Conservation (phyloP, 2,329 filamentous ascomycete genomes). For the Xenosphaeropsis pyriputrescens region DNA sequence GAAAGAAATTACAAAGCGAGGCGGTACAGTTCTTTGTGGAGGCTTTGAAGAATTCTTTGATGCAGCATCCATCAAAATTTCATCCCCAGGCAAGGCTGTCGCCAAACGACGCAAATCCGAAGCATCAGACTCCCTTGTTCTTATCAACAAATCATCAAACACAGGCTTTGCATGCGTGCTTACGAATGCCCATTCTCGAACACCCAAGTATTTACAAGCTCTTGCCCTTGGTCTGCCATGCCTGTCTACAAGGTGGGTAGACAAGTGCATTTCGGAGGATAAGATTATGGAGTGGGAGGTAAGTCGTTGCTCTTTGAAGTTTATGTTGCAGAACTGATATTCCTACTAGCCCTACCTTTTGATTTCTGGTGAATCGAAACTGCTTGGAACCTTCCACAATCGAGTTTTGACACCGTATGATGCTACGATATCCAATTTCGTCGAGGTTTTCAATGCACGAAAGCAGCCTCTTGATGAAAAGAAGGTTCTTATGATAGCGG, state of each 20-base stretch:
- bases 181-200: constrained; percentile 72
- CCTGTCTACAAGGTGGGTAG: constrained; percentile 68
- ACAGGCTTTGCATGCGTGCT: constrained; percentile 75
- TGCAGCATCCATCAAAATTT: constrained; percentile 5
- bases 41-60: constrained; percentile 78
- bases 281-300: constrained; percentile 53
- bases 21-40: constrained; percentile 54
- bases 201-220: constrained; percentile 88
- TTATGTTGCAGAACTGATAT: no score
- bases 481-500: constrained; percentile 58
- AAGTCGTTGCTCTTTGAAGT: no score
- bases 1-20: constrained; percentile 50
- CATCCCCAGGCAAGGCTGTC: constrained; percentile 2
- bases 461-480: constrained; percentile 47
- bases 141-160: constrained; percentile 10
- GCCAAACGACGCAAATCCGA: no score
- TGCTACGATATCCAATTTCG: constrained; percentile 37
- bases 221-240: constrained; percentile 82
- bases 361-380: constrained; percentile 66
- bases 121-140: no score
- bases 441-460: constrained; percentile 40
- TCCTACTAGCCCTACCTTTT: constrained; percentile 51
- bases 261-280: constrained; percentile 49
- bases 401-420: constrained; percentile 50
- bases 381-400: constrained; percentile 66